These are phyloP conservation scores for Ascodesmis nigricans DNA, from an alignment of 495 filamentous ascomycete genomes.

Conservation along the genomic window DNA sequence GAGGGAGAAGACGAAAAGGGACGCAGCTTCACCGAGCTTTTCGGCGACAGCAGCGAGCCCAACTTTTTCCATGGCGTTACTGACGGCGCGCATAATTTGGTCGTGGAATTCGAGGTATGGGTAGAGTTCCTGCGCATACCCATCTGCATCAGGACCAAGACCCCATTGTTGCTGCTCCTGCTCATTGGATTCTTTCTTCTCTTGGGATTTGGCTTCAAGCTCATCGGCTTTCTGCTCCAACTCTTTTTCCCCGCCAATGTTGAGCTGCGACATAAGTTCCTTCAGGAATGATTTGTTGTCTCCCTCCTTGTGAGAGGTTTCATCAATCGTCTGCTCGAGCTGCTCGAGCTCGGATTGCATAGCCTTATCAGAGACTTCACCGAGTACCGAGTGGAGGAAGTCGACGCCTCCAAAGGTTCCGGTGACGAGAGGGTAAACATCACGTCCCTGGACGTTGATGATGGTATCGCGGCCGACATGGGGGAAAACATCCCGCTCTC, in stretches of 20 bases:
- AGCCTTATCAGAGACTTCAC: slow-evolving; percentile 71
- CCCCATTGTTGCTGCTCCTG: slow-evolving; percentile 12
- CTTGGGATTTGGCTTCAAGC: slow-evolving; percentile 35
- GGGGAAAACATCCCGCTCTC: slow-evolving; percentile 57
- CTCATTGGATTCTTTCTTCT: slow-evolving; percentile 9
- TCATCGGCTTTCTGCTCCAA: slow-evolving; percentile 46
- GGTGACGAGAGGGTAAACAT: slow-evolving; percentile 61
- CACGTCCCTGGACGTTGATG: slow-evolving; percentile 38
- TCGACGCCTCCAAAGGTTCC: slow-evolving; percentile 86
- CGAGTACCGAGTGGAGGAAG: slow-evolving; percentile 62
- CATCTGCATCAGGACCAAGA: slow-evolving; percentile 17
- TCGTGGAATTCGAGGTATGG: slow-evolving; percentile 78
- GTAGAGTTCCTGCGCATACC: slow-evolving; percentile 52
- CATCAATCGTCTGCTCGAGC: slow-evolving; percentile 50
- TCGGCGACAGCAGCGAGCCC: slow-evolving; percentile 58
- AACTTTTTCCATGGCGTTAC: slow-evolving; percentile 52
- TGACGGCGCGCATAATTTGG: slow-evolving; percentile 56
- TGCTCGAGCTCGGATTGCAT: slow-evolving; percentile 69
- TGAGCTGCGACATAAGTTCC: slow-evolving; percentile 51
- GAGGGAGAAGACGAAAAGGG: slow-evolving; percentile 65
- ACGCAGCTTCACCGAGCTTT: slow-evolving; percentile 55
- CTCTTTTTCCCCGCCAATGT: slow-evolving; percentile 42
- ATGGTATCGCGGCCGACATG: slow-evolving; percentile 55
- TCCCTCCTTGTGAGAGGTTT: slow-evolving; percentile 26
- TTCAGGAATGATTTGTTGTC: slow-evolving; percentile 43